Conservation (phyloP, 2,329 filamentous ascomycete genomes). For the Alternaria sp. region DNA sequence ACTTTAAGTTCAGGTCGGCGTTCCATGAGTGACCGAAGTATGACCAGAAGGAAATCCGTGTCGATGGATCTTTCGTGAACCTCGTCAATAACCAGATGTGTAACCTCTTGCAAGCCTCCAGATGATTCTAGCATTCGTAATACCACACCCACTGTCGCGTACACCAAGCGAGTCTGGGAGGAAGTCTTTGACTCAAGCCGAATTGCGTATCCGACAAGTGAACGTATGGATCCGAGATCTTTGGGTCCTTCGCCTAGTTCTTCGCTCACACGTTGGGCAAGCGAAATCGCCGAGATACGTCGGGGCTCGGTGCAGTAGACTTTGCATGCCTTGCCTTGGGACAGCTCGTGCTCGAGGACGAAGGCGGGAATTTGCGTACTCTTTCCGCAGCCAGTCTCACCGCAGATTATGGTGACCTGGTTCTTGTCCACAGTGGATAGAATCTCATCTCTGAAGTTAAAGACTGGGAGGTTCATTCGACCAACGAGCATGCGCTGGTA, state of each 20-base stretch:
- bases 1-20: slow-evolving; percentile 85
- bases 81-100: slow-evolving; percentile 94
- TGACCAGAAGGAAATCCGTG: slow-evolving; percentile 92
- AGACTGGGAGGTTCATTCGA: slow-evolving; percentile 87
- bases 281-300: slow-evolving; percentile 92
- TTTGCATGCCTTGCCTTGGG: slow-evolving; percentile 81
- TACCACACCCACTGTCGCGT: slow-evolving; percentile 90
- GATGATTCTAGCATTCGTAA: slow-evolving; percentile 95
- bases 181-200: slow-evolving; percentile 87
- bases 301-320: slow-evolving; percentile 95
- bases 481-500: slow-evolving; percentile 82
- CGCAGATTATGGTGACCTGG: slow-evolving; percentile 91
- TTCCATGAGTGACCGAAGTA: slow-evolving; percentile 81
- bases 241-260: slow-evolving; percentile 85
- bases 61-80: slow-evolving; percentile 92
- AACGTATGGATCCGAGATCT: slow-evolving; percentile 81
- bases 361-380: slow-evolving; percentile 97
- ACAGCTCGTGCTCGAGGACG: slow-evolving; percentile 86
- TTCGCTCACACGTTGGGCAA: slow-evolving; percentile 91
- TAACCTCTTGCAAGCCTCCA: slow-evolving; percentile 85
- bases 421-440: slow-evolving; percentile 77
- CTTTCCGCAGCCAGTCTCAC: slow-evolving; percentile 96
- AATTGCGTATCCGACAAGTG: slow-evolving; percentile 93
- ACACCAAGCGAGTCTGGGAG: slow-evolving; percentile 82
- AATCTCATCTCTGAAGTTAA: slow-evolving; percentile 79